Percentiles rank a stretch among this genome's conserved stretches.
These are phyloP conservation scores for Chionographis japonica DNA, from an alignment of 106 monocot genomes.

Conservation along the genomic window DNA sequence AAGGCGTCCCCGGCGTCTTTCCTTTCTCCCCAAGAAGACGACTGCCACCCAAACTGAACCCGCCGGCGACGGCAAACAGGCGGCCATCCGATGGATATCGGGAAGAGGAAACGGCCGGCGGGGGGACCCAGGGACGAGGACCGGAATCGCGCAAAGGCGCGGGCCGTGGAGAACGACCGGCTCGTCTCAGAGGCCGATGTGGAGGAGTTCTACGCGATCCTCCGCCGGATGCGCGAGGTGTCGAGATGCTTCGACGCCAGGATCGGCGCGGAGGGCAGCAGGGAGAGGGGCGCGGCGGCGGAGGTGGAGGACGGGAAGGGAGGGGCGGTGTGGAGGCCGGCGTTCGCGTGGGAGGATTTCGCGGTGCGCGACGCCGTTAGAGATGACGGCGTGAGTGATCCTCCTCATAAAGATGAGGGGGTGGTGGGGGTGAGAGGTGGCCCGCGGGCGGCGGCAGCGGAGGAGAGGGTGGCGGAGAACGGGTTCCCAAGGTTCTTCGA, in stretches of 20 bases:
- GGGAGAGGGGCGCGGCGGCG: background rate
- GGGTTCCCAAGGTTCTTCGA: no score
- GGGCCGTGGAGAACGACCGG: background rate
- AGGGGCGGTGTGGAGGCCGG: slow-evolving; percentile 19
- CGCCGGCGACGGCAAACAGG: no score
- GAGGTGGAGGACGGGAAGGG: no score
- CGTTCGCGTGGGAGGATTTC: slow-evolving; percentile 39
- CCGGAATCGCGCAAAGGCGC: background rate
- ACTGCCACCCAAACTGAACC: no score
- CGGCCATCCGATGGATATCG: background rate
- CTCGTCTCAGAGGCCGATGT: slow-evolving; percentile 9
- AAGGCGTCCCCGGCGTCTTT: no score
- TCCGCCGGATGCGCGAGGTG: slow-evolving; percentile 13
- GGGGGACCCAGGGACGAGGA: background rate
- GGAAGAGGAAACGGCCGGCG: background rate
- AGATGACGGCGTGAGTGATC: background rate
- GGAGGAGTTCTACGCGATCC: slow-evolving; percentile 21
- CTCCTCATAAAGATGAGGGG: background rate
- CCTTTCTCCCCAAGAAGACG: no score
- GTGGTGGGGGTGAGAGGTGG: background rate
- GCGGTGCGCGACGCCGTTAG: background rate
- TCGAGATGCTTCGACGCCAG: background rate
- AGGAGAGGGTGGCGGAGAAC: no score
- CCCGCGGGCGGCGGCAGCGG: background rate
- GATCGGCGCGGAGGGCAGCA: background rate